Evolutionary conservation across 345 rosid genomes (phyloP).

Genomic region (Raphanus raphanistrum): DNA sequence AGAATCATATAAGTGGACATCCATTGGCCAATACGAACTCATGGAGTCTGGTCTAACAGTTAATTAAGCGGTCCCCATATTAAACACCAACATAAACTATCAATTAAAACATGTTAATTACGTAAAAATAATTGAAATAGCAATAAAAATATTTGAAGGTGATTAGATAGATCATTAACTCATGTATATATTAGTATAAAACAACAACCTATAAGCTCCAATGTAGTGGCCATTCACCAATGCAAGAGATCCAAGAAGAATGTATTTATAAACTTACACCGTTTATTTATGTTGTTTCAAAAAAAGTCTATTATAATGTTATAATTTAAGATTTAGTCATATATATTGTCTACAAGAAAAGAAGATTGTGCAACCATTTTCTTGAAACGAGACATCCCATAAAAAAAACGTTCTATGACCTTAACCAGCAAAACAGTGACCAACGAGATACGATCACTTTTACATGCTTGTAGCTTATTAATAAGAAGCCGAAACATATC

Average conservation of each 20-base stretch:
- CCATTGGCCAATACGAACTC: conserved; percentile 46
- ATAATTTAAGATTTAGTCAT: neutral
- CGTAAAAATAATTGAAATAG: neutral
- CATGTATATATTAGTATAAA: conserved; percentile 4
- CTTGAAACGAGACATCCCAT: neutral
- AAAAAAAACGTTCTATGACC: neutral
- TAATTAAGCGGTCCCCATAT: conserved; percentile 35
- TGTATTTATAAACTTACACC: neutral
- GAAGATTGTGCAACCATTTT: neutral
- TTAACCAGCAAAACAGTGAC: neutral
- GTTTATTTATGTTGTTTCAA: neutral
- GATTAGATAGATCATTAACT: conserved; percentile 38
- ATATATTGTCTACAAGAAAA: neutral
- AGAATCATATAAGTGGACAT: conserved; percentile 43
- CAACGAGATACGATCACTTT: neutral
- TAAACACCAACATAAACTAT: conserved; percentile 19
- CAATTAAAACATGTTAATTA: neutral
- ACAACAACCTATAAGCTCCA: conserved; percentile 6
- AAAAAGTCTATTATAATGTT: neutral
- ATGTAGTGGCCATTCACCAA: conserved; percentile 36
- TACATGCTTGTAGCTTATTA: neutral
- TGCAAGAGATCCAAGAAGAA: conserved; percentile 22
- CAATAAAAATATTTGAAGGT: conserved; percentile 26
- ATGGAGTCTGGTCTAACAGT: conserved; percentile 29
- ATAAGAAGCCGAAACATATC: neutral